Base-by-base conservation (phyloP, 139 green algal species). In the Tetradesmus obliquus region DNA sequence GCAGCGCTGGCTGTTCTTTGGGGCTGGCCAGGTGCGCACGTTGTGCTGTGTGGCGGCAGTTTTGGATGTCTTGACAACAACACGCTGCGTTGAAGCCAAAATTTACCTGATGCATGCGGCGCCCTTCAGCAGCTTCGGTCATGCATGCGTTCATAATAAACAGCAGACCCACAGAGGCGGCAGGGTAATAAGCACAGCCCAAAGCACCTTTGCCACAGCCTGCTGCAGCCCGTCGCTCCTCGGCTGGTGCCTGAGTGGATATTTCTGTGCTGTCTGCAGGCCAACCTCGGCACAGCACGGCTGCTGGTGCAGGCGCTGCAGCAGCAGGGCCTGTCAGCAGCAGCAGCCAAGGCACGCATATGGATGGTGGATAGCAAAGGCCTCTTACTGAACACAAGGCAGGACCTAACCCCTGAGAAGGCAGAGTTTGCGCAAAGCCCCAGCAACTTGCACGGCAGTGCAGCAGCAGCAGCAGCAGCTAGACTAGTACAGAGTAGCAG, bases 1-100 rank as follows among this genome's bases (percentile, higher is more conserved):
- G 0, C 92, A 95, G 86, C 82, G 79, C 5, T 94, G 95, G 51
- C 91, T 97, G 12, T 96, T 97, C 87, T 96, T 95, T 83, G 95
- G 95, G 0, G 95, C 95, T 3, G 95, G 95, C 32, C 95, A 97
- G 92, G 92, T 94, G 74, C 32, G 82, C 69, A n/a, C 20, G 69
- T 19, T 55, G 6, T 32, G 82, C 51, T 82, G 17, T 22, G 82
- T 2, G 55, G n/a, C n/a, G n/a, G n/a, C n/a, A n/a, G n/a, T n/a
- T n/a, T n/a, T n/a, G n/a, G n/a, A n/a, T n/a, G n/a, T n/a, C n/a
- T n/a, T n/a, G n/a, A n/a, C n/a, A n/a, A n/a, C n/a, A n/a, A n/a
- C n/a, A n/a, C n/a, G n/a, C n/a, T n/a, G n/a, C n/a, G n/a, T n/a
- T 45, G 32, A 45, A 45, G 32, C 32, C 32, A 45, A 45, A n/a